Base-by-base conservation (phyloP, 768 basidiomycete species). In the Russula olivacea region DNA sequence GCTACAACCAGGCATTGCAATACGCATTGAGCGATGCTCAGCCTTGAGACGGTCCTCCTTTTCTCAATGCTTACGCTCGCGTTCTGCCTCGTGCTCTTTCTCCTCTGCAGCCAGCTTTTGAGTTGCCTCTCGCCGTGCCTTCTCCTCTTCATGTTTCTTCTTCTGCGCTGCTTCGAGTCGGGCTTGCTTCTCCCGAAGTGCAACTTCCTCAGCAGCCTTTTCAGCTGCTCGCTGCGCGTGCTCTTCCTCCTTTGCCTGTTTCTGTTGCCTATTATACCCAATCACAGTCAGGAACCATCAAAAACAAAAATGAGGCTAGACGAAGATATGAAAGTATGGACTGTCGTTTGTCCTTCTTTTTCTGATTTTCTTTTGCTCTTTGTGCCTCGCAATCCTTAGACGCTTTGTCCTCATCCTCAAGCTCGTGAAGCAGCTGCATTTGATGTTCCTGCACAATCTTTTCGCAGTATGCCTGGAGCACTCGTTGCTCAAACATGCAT, bases 331-430 rank as follows among this genome's bases (percentile, higher is more conserved):
- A 8, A 32, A 25, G 9, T 30, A 71, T 79, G 58, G 68, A 96
- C 94, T 79, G 87, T 83, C 93, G 94, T 80, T 98, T 98, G 75
- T 98, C 97, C 81, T 98, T 99, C 83, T 97, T 98, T 83, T 95
- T 95, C 83, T 97, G 94, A 76, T 93, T 91, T 66, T 87, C 89
- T 73, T 90, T 90, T 74, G 92, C 91, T 75, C 85, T 86, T 82
- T 96, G 96, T 59, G 86, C 89, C 77, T 97, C 95, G 69, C 85
- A 83, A 71, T 97, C 93, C 72, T 88, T 88, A 54, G 85, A 81
- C 34, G 83, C 75, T 74, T 91, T 91, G 71, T 96, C 91, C 77
- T 98, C 97, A 69, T 95, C 94, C 74, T 97, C 96, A 15, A 99
- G 83, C 72, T 98, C 97, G 34, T 91, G 86, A 61, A 99, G 79